Conservation (phyloP, 1,139 yeast genomes). For the Yamadazyma sp. region DNA sequence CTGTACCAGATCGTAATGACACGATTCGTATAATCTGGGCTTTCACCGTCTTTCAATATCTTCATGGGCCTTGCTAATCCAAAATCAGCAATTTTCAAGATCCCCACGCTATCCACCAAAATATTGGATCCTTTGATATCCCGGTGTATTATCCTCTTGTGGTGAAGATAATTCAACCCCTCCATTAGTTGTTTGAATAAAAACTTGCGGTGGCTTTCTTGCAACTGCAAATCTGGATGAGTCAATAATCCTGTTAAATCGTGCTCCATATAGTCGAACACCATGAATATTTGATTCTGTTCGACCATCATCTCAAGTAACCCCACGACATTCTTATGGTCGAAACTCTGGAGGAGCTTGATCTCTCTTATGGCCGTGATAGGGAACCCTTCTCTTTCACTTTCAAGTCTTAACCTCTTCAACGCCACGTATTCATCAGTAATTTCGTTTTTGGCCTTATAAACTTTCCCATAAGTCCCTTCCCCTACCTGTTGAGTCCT, state of each 20-base stretch:
- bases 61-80: slow-evolving; percentile 88
- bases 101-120: slow-evolving; percentile 68
- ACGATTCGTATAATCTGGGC: slow-evolving; percentile 84
- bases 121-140: slow-evolving; percentile 95
- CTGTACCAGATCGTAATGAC: slow-evolving; percentile 97
- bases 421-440: slow-evolving; percentile 79
- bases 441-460: slow-evolving; percentile 61
- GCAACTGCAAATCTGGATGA: slow-evolving; percentile 66
- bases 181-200: slow-evolving; percentile 74
- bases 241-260: slow-evolving; percentile 86
- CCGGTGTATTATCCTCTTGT: slow-evolving; percentile 78
- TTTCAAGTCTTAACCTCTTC: slow-evolving; percentile 78
- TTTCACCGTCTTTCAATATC: slow-evolving; percentile 48
- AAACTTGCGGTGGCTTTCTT: slow-evolving; percentile 71
- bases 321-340: slow-evolving; percentile 80
- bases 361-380: slow-evolving; percentile 94
- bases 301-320: slow-evolving; percentile 90
- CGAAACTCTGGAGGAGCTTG: slow-evolving; percentile 79
- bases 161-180: slow-evolving; percentile 82
- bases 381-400: slow-evolving; percentile 93
- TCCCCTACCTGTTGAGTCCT: slow-evolving; percentile 50
- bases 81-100: slow-evolving; percentile 85
- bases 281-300: slow-evolving; percentile 77
- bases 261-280: slow-evolving; percentile 90
- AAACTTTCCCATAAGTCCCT: slow-evolving; percentile 52